Evolutionary conservation across 148 eudicot genomes (phyloP), one percentile per base, ranked within the genome.

Genomic region (Cornus suecica): DNA sequence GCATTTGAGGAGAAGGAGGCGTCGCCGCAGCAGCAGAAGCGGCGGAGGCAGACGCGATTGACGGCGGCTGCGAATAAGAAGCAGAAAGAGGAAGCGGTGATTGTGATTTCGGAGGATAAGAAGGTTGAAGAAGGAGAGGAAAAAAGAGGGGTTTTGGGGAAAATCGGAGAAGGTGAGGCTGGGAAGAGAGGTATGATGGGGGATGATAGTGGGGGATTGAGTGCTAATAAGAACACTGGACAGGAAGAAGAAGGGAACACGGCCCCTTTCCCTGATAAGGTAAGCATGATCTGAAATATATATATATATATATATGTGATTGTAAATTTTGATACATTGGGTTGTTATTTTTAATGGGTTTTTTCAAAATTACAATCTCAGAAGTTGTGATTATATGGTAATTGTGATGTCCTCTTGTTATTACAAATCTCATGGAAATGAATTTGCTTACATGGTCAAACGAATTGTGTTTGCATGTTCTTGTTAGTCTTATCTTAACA

Each of bases 191-290:
- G 80, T 14, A 85, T 78, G 79, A 83, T 92, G 90, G 88, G 82
- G 18, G 92, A 90, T 52, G 89, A 84, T 58, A 92, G 90, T 85
- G 97, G 93, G 70, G 97, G 97, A 4, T 79, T 92, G 80, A 92
- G 97, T 86, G 94, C 94, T 65, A 88, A 90, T 80, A 90, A 87
- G 70, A 88, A 71, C n/a, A 85, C 92, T 74, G 90, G 82, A 1
- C 82, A 79, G 22, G 88, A 87, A 54, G 92, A 90, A 69, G 94
- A 92, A 72, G 87, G 73, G 16, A 83, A 60, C 69, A 84, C 81
- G 30, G 76, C 89, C 18, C 92, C 97, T 70, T 88, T 90, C 65
- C 97, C 97, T 14, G 94, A 90, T 23, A 90, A 68, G 88, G 97
- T 92, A 77, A 54, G 24, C 16, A 2, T 24, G 1, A 23, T n/a